A percentile compares a stretch with the other conserved stretches of the same genome.
Conservation (phyloP, 2,329 filamentous ascomycete genomes). For the Colletotrichum cereale region DNA sequence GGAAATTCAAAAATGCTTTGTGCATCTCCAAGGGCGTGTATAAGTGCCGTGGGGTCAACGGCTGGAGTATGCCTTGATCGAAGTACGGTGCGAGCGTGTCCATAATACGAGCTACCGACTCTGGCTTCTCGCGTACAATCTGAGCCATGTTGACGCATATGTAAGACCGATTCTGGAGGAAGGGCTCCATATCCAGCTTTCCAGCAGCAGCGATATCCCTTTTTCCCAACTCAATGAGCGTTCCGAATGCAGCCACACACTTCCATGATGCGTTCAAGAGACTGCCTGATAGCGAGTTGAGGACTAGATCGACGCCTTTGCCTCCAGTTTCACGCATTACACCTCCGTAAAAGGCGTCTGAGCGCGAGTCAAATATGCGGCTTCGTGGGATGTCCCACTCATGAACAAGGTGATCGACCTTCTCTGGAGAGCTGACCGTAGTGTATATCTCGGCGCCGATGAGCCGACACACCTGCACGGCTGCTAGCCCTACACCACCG, state of each 20-base stretch:
- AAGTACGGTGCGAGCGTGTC: background rate
- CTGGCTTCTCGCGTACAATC: background rate
- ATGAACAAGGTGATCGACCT: conserved; percentile 45
- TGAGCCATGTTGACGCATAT: conserved; percentile 14
- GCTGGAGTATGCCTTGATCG: background rate
- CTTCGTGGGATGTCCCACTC: conserved; percentile 31
- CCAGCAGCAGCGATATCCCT: conserved; percentile 51
- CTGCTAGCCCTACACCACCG: conserved; percentile 6
- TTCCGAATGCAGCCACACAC: conserved; percentile 51
- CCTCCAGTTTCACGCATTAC: conserved; percentile 44
- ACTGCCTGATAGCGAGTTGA: conserved; percentile 49
- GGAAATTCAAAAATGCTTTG: conserved; percentile 58
- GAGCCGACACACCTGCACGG: background rate
- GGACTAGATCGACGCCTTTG: conserved; percentile 48
- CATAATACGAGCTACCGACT: background rate
- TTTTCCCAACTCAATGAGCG: conserved; percentile 53
- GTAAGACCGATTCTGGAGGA: conserved; percentile 52
- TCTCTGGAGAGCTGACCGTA: conserved; percentile 48
- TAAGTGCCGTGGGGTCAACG: conserved; percentile 40
- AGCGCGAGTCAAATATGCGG: conserved; percentile 47
- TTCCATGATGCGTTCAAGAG: conserved; percentile 49
- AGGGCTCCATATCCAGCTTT: conserved; percentile 59
- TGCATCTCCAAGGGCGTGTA: conserved; percentile 47
- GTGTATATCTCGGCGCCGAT: conserved; percentile 5
- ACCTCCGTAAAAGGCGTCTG: conserved; percentile 44